Conservation (phyloP, 768 basidiomycete species). For the Amanita jacksonii region DNA sequence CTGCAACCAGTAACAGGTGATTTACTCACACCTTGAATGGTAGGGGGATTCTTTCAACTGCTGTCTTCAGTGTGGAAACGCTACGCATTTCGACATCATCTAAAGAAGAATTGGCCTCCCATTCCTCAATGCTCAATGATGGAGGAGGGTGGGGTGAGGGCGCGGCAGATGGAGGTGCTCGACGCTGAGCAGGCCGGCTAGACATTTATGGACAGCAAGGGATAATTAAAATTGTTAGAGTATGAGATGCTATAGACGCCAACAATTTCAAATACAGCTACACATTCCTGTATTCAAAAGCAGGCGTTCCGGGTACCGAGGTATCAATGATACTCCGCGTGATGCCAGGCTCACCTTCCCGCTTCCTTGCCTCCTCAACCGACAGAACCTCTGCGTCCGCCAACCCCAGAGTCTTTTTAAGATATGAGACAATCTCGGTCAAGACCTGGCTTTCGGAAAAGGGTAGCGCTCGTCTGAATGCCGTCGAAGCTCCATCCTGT, state of each 20-base stretch:
- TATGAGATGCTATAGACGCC: too few species aligned
- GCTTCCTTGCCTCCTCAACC: slow-evolving; percentile 54
- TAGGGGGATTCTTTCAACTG: slow-evolving; percentile 49
- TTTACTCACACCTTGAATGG: slow-evolving; percentile 61
- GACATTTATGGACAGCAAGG: slow-evolving; percentile 3
- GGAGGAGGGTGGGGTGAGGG: slow-evolving; percentile 24
- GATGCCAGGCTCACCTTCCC: slow-evolving; percentile 46
- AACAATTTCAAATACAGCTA: not conserved
- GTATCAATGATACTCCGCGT: slow-evolving; percentile 62
- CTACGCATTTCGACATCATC: slow-evolving; percentile 60
- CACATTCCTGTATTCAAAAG: slow-evolving; percentile 83
- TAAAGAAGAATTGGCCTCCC: slow-evolving; percentile 79
- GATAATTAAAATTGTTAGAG: too few species aligned
- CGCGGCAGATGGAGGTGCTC: not conserved
- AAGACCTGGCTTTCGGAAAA: slow-evolving; percentile 80
- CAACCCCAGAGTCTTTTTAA: slow-evolving; percentile 67
- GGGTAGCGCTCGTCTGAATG: slow-evolving; percentile 73
- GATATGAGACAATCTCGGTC: slow-evolving; percentile 61
- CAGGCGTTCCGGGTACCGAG: slow-evolving; percentile 84
- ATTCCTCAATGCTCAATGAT: slow-evolving; percentile 73
- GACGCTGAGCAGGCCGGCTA: not conserved
- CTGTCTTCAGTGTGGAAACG: slow-evolving; percentile 51
- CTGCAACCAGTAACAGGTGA: not conserved
- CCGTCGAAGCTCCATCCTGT: slow-evolving; percentile 63
- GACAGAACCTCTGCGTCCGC: slow-evolving; percentile 62